Evolutionary conservation across 768 basidiomycete species (phyloP).

Genomic region (Amanita fuliginea): DNA sequence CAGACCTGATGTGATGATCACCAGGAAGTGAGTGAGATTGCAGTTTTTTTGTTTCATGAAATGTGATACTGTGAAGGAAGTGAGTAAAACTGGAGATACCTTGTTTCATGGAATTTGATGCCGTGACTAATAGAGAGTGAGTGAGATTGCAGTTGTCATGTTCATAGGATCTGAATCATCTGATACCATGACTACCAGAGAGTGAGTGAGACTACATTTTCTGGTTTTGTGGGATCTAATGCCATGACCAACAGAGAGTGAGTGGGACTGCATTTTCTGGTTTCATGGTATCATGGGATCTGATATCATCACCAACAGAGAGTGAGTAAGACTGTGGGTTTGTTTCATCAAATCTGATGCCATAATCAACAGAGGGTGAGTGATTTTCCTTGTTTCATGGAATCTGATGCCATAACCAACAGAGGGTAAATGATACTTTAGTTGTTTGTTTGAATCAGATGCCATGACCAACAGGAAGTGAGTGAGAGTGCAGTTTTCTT

Average conservation of each 20-base stretch:
- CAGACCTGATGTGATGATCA: background rate
- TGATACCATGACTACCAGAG: too few relatives aligned
- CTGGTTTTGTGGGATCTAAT: background rate
- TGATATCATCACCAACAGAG: background rate
- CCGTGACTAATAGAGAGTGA: background rate
- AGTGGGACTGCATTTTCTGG: background rate
- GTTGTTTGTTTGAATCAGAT: background rate
- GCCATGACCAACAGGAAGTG: too few relatives aligned
- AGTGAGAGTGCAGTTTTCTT: background rate
- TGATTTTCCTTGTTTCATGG: too few relatives aligned
- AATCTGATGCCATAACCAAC: background rate
- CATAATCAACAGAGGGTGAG: background rate
- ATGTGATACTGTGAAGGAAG: too few relatives aligned
- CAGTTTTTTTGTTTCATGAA: background rate
- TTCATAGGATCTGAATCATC: too few relatives aligned
- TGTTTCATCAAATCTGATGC: background rate
- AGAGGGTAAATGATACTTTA: background rate
- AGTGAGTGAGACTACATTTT: background rate
- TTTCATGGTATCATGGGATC: background rate
- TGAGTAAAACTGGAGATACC: too few relatives aligned
- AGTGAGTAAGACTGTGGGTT: background rate
- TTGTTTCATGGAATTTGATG: too few relatives aligned
- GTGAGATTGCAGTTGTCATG: background rate
- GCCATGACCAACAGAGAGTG: background rate
- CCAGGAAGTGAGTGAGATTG: background rate